phyloP scores from a whole-genome alignment of 352 stramenopile species.

The Thraustotheca clavata region DNA sequence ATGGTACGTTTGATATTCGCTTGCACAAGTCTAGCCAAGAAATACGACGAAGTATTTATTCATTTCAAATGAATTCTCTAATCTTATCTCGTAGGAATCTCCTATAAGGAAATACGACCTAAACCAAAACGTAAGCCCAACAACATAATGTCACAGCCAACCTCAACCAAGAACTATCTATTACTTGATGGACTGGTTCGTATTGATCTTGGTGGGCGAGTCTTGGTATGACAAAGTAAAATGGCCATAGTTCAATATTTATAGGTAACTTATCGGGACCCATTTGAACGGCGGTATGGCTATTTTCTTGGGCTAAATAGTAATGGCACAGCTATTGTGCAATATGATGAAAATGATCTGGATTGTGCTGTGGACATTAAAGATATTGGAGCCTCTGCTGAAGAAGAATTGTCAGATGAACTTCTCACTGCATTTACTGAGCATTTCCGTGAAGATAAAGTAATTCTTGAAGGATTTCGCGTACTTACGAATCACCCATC shows the following conservation, averaged over 20 bases:
- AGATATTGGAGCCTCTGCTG: neutral
- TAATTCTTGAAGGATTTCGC: neutral
- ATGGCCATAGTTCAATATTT: neutral
- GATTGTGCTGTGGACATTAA: neutral
- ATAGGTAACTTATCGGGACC: conserved; percentile 1
- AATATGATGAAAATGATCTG: neutral
- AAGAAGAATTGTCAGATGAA: neutral
- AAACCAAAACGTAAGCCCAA: neutral
- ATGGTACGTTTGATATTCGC: neutral
- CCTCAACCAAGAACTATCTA: neutral
- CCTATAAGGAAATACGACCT: neutral
- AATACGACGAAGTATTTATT: neutral
- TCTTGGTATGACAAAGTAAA: neutral
- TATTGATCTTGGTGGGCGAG: neutral
- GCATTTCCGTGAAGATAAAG: neutral
- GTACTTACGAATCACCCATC: neutral
- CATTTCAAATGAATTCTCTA: neutral
- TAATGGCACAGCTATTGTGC: neutral
- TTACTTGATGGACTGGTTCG: neutral
- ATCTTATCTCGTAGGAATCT: neutral
- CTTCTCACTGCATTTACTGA: neutral
- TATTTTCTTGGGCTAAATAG: neutral
- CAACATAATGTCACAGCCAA: neutral
- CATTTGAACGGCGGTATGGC: neutral
- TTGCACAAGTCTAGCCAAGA: neutral